Evolutionary conservation across 371 early-diverging fungal species (phyloP).

Genomic region (Mortierella sp.): DNA sequence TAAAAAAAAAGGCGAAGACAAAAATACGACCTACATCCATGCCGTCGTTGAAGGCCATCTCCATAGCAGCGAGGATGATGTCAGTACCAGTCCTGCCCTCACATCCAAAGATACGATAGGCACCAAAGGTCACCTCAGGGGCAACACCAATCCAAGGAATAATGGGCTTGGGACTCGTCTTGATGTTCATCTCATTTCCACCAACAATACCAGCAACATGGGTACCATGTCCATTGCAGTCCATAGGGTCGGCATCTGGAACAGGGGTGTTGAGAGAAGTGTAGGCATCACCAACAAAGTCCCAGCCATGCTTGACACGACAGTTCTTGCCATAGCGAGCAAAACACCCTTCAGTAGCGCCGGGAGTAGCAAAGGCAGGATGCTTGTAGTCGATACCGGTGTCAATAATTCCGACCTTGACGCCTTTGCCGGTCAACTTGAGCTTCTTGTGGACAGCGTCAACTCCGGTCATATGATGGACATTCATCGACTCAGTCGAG

Average conservation of each 20-base stretch:
- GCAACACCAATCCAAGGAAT: slow-evolving; percentile 69
- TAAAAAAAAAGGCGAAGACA: background rate
- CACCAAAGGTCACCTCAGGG: slow-evolving; percentile 71
- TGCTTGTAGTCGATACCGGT: slow-evolving; percentile 74
- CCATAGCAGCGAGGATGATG: slow-evolving; percentile 72
- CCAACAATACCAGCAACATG: slow-evolving; percentile 76
- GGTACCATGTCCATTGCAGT: slow-evolving; percentile 73
- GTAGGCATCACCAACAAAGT: slow-evolving; percentile 61
- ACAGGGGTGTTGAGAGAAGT: slow-evolving; percentile 35
- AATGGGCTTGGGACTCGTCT: slow-evolving; percentile 14
- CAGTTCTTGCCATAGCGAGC: slow-evolving; percentile 57
- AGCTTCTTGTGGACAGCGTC: slow-evolving; percentile 61
- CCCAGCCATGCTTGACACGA: slow-evolving; percentile 60
- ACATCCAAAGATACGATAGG: slow-evolving; percentile 77
- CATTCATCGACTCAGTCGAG: slow-evolving; percentile 6
- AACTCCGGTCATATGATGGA: slow-evolving; percentile 75
- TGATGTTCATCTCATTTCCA: slow-evolving; percentile 59
- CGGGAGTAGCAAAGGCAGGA: slow-evolving; percentile 62
- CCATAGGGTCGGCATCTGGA: slow-evolving; percentile 69
- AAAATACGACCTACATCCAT: slow-evolving; percentile 63
- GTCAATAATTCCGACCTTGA: slow-evolving; percentile 81
- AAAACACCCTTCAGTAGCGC: slow-evolving; percentile 58
- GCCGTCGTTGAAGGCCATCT: slow-evolving; percentile 69
- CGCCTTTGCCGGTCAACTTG: slow-evolving; percentile 69
- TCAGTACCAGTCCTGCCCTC: slow-evolving; percentile 64